Conservation (phyloP, 2,329 filamentous ascomycete genomes). For the Epichloe sibirici region DNA sequence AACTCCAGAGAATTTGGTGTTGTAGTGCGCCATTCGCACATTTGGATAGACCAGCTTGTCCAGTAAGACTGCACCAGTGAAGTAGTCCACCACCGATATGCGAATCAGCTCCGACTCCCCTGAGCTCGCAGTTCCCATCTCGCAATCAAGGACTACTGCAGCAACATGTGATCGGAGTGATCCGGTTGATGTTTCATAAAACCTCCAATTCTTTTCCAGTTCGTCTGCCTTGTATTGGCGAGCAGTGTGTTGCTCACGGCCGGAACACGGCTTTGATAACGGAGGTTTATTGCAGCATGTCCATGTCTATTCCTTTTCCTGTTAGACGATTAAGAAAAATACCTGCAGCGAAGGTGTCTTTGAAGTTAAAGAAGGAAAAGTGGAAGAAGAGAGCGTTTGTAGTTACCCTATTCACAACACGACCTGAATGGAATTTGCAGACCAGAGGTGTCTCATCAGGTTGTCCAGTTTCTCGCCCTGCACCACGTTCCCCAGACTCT, state of each 20-base stretch:
- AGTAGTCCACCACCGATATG: constrained; percentile 38
- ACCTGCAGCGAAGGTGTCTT: too few relatives aligned
- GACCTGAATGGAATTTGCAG: constrained; percentile 19
- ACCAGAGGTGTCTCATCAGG: constrained; percentile 1
- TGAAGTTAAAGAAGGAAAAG: not conserved
- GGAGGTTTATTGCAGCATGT: constrained; percentile 18
- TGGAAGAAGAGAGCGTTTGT: not conserved
- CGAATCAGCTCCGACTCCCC: constrained; percentile 40
- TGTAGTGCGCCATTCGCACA: constrained; percentile 33
- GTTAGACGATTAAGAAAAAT: not conserved
- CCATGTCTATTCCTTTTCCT: constrained; percentile 13
- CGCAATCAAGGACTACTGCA: constrained; percentile 39
- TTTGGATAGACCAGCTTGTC: constrained; percentile 38
- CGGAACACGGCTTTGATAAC: constrained; percentile 14
- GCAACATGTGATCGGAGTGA: constrained; percentile 1
- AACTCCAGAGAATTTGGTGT: constrained; percentile 39
- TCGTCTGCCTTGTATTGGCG: constrained; percentile 13
- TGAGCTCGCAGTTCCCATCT: constrained; percentile 35
- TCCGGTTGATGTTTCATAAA: constrained; percentile 9
- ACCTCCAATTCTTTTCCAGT: constrained; percentile 16
- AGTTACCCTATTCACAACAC: constrained; percentile 15
- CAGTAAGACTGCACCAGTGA: constrained; percentile 33
- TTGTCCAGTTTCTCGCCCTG: not conserved
- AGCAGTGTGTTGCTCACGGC: constrained; percentile 14
- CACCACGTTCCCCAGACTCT: not conserved